Evolutionary conservation across 2,329 filamentous ascomycete species (phyloP).

Genomic region (Trichoderma simmonsii): DNA sequence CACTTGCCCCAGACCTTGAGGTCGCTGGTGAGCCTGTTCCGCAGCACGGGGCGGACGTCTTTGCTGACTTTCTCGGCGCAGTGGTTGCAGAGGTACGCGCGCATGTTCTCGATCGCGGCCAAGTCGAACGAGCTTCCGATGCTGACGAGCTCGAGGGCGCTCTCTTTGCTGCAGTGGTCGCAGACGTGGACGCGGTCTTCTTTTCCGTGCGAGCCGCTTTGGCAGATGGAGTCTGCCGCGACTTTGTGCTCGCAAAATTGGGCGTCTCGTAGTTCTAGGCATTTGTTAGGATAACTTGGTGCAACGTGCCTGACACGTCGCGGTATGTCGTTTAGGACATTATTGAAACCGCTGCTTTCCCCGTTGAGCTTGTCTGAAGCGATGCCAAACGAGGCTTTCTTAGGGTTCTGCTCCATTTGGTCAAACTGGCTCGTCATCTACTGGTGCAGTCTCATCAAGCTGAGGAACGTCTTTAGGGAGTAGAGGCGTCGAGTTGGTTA

Average conservation of each 20-base stretch:
- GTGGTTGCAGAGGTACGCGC: constrained; percentile 35
- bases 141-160: constrained; percentile 22
- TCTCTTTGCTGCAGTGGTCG: constrained; percentile 27
- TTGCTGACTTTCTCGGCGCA: constrained; percentile 27
- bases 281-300: neutral
- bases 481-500: neutral
- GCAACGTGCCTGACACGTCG: neutral
- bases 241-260: neutral
- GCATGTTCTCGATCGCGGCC: constrained; percentile 29
- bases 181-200: constrained; percentile 10
- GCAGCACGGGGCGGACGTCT: neutral
- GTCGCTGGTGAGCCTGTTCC: constrained; percentile 20
- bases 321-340: neutral
- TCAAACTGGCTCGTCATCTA: neutral
- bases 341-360: neutral
- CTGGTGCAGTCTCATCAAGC: neutral
- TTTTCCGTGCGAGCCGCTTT: neutral
- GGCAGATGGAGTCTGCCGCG: neutral
- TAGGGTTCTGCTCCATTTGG: neutral
- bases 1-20: constrained; percentile 29
- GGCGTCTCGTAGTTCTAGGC: neutral
- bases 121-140: constrained; percentile 18
- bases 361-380: neutral
- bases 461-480: neutral
- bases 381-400: neutral